Percentiles rank a stretch among this genome's conserved stretches.
These are phyloP conservation scores for Litchi chinensis DNA, from an alignment of 345 rosid species.

Conservation along the genomic window DNA sequence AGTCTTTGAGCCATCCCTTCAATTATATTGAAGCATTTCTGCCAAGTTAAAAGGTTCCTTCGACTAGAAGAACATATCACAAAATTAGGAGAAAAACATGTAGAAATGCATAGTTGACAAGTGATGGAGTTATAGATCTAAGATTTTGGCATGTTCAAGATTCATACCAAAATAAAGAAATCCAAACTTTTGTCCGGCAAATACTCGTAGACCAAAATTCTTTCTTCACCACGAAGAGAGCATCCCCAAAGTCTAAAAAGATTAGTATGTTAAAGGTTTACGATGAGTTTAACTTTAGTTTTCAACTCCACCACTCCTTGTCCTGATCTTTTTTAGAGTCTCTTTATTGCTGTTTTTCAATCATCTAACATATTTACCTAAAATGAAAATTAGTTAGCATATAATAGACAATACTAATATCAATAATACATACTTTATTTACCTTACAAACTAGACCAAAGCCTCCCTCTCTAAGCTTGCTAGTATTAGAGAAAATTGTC, in stretches of 20 bases:
- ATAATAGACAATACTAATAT: background rate
- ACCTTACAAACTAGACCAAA: background rate
- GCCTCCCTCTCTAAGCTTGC: slow-evolving; percentile 3
- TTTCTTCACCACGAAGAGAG: background rate
- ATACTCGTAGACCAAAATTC: too few species aligned
- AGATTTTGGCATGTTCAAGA: too few species aligned
- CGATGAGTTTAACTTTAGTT: slow-evolving; percentile 8
- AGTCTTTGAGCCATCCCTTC: too few species aligned
- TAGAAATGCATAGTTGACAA: too few species aligned
- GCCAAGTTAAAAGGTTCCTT: too few species aligned
- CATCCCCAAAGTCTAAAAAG: slow-evolving; percentile 16
- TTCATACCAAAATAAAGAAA: too few species aligned
- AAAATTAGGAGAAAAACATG: too few species aligned
- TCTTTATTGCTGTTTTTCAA: background rate
- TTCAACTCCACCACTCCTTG: slow-evolving; percentile 14
- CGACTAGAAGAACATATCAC: too few species aligned
- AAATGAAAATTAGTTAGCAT: background rate
- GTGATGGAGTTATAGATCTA: too few species aligned
- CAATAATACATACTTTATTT: background rate
- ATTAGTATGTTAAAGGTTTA: slow-evolving; percentile 8
- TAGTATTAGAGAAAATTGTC: background rate
- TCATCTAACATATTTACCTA: background rate
- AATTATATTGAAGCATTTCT: too few species aligned
- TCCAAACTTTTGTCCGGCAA: too few species aligned
- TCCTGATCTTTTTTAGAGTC: background rate